A percentile compares a stretch with the other conserved stretches of the same genome.
phyloP scores from a whole-genome alignment of 371 early-diverging fungal genomes.

The Vavraia culicis region DNA sequence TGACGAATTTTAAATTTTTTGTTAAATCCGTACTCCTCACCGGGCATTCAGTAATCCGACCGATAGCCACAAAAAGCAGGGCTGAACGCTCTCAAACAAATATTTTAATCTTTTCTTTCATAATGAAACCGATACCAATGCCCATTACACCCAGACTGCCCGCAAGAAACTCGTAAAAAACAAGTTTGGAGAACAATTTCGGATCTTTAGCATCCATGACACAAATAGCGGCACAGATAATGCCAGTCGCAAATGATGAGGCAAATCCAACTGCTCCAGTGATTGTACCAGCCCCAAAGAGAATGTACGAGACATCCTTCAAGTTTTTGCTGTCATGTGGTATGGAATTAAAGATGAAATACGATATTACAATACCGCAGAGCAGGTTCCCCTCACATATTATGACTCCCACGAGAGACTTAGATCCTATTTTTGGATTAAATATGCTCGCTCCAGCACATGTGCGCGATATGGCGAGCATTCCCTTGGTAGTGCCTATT shows the following conservation, averaged over 20 bases:
- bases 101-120: too few relatives aligned
- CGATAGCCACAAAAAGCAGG: too few relatives aligned
- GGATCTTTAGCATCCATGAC: constrained; percentile 40
- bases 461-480: constrained; percentile 33
- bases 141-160: constrained; percentile 42
- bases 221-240: constrained; percentile 38
- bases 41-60: too few relatives aligned
- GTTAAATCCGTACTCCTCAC: too few relatives aligned
- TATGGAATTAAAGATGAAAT: constrained; percentile 27
- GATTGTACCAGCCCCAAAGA: constrained; percentile 34
- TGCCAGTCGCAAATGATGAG: constrained; percentile 37
- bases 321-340: not conserved
- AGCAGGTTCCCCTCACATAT: constrained; percentile 44
- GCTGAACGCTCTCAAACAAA: too few relatives aligned
- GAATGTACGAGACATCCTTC: constrained; percentile 1
- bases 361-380: constrained; percentile 25
- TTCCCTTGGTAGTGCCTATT: constrained; percentile 36
- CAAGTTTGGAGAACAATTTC: constrained; percentile 40
- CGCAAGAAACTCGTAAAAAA: constrained; percentile 40
- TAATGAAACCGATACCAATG: too few relatives aligned
- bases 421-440: constrained; percentile 35
- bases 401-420: constrained; percentile 41
- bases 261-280: constrained; percentile 34
- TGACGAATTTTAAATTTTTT: too few relatives aligned
- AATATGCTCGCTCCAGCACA: constrained; percentile 39